phyloP scores from a whole-genome alignment of 257 asterid genomes.

The Knoxia roxburghii region DNA sequence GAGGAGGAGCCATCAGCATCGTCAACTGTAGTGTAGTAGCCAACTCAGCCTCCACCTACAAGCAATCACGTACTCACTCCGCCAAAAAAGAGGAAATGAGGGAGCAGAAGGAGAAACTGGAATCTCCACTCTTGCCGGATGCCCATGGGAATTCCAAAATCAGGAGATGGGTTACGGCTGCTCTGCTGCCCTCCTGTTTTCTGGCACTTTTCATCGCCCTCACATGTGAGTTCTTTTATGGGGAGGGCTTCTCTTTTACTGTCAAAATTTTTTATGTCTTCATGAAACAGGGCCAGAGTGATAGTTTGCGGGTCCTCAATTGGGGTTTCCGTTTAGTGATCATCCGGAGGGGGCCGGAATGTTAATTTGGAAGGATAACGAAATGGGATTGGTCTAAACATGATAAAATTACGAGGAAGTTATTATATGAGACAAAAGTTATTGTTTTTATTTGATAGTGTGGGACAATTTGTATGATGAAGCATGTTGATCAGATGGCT shows the following conservation, averaged over 20 bases:
- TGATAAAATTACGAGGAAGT: neutral
- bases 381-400: neutral
- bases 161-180: slow-evolving; percentile 14
- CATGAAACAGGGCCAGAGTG: neutral
- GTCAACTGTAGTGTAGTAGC: too few relatives aligned
- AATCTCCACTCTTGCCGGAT: slow-evolving; percentile 24
- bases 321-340: neutral
- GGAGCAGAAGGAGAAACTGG: slow-evolving; percentile 19
- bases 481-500: neutral
- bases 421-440: neutral
- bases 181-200: slow-evolving; percentile 11
- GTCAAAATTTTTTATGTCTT: neutral
- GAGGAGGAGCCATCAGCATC: too few relatives aligned
- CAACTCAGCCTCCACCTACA: neutral
- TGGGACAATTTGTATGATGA: neutral
- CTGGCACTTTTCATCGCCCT: slow-evolving; percentile 25
- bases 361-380: neutral
- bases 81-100: neutral
- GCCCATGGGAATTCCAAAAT: slow-evolving; percentile 13
- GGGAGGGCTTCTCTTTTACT: neutral
- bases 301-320: too few relatives aligned
- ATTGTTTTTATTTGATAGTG: neutral
- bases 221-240: slow-evolving; percentile 31
- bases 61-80: too few relatives aligned
- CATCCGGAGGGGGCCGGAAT: too few relatives aligned